phyloP scores from a whole-genome alignment of 2,329 filamentous ascomycete genomes.

The Colletotrichum paranaense region DNA sequence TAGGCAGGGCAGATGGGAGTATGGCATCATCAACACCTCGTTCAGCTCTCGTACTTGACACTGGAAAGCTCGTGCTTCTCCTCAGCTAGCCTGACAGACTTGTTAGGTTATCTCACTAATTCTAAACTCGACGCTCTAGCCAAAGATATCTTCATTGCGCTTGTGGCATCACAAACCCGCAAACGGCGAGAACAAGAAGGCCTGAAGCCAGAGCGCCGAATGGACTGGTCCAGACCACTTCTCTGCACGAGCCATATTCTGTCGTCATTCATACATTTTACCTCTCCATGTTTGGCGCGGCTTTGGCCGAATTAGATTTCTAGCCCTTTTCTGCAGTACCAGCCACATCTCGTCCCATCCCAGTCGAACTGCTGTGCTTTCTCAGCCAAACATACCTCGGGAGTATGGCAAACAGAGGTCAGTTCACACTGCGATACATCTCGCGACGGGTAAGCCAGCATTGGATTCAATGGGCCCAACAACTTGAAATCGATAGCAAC shows the following conservation, averaged over 20 bases:
- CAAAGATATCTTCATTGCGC: background rate
- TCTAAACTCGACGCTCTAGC: background rate
- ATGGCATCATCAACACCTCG: background rate
- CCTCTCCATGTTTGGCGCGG: background rate
- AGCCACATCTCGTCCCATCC: constrained; percentile 6
- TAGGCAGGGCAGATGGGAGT: background rate
- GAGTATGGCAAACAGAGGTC: background rate
- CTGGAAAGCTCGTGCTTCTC: background rate
- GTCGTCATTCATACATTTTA: constrained; percentile 5
- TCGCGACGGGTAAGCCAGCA: no score
- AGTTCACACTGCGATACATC: background rate
- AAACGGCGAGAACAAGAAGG: background rate
- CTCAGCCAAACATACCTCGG: no score
- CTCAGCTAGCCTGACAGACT: background rate
- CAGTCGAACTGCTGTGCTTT: no score
- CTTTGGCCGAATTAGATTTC: background rate
- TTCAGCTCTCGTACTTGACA: background rate
- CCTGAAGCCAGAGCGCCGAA: background rate
- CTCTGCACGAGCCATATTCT: constrained; percentile 15
- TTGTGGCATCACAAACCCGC: constrained; percentile 3
- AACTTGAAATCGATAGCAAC: no score
- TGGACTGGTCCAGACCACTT: constrained; percentile 17
- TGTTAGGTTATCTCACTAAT: background rate
- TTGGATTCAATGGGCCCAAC: no score
- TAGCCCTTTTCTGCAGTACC: constrained; percentile 21